These are phyloP conservation scores for Psilocybe cyanescens DNA, from an alignment of 768 basidiomycete species.

Conservation along the genomic window DNA sequence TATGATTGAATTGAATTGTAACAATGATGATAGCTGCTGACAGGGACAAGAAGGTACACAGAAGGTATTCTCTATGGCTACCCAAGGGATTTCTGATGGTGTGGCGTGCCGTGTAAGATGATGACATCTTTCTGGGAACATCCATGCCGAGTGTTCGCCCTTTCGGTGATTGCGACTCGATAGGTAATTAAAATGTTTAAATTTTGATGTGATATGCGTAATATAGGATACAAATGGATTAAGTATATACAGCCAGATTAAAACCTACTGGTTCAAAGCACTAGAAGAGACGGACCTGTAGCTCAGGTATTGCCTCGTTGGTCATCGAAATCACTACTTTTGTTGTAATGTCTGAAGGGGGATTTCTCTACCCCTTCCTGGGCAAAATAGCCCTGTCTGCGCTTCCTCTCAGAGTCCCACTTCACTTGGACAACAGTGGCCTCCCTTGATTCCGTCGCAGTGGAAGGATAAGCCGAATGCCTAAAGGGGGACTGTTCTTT, in stretches of 20 bases:
- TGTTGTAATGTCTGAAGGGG: conserved; percentile 35
- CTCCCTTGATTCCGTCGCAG: neutral
- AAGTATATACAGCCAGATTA: conserved; percentile 4
- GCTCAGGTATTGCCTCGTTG: neutral
- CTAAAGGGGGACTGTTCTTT: neutral
- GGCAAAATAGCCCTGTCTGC: neutral
- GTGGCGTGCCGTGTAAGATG: neutral
- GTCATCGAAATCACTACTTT: conserved; percentile 28
- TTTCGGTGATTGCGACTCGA: neutral
- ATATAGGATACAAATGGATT: neutral
- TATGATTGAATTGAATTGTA: too few species aligned
- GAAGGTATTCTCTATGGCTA: neutral
- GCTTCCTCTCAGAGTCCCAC: conserved; percentile 30
- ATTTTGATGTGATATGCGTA: neutral
- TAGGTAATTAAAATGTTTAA: neutral
- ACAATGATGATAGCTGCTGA: too few species aligned
- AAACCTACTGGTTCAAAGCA: neutral
- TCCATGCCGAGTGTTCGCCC: too few species aligned
- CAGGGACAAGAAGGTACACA: neutral
- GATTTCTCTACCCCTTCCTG: conserved; percentile 23
- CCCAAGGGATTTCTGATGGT: neutral
- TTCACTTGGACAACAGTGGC: conserved; percentile 27
- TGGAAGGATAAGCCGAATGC: neutral
- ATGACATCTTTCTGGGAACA: neutral
- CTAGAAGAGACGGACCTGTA: neutral